Evolutionary conservation across 116 monocot species (phyloP).

Genomic region (Cymodocea nodosa): DNA sequence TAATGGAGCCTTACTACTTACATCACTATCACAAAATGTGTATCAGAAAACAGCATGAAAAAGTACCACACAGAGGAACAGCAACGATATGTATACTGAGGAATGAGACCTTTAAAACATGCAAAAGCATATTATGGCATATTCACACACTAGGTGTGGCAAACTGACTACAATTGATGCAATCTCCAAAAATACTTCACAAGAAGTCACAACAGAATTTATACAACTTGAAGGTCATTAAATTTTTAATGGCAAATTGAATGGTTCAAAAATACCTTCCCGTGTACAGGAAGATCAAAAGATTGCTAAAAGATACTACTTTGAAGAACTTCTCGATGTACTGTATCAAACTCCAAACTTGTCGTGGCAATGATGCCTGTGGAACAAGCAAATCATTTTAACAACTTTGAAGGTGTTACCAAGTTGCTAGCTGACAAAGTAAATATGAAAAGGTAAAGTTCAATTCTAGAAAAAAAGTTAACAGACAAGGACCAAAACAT

Average conservation of each 20-base stretch:
- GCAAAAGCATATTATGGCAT: too few species aligned
- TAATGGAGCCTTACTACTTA: too few species aligned
- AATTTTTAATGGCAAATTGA: background rate
- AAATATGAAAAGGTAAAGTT: background rate
- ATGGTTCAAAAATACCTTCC: conserved; percentile 44
- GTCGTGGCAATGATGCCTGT: conserved; percentile 61
- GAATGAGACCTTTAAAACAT: too few species aligned
- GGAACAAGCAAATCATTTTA: conserved; percentile 3
- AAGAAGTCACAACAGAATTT: background rate
- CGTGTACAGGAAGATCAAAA: conserved; percentile 65
- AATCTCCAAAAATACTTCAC: too few species aligned
- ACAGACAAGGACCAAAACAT: background rate
- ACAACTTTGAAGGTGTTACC: background rate
- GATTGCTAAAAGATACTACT: conserved; percentile 54
- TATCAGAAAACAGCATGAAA: too few species aligned
- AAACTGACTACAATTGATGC: too few species aligned
- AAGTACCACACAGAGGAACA: too few species aligned
- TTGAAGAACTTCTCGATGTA: conserved; percentile 63
- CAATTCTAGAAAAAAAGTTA: background rate
- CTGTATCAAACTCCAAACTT: conserved; percentile 58
- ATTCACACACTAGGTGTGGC: too few species aligned
- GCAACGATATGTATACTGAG: too few species aligned
- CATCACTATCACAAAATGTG: too few species aligned
- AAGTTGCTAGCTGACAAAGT: background rate
- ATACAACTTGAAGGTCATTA: background rate